A percentile compares a stretch with the other conserved stretches of the same genome.
Conservation (phyloP, 495 filamentous ascomycete genomes). For the Parachaetomium inaequale region DNA sequence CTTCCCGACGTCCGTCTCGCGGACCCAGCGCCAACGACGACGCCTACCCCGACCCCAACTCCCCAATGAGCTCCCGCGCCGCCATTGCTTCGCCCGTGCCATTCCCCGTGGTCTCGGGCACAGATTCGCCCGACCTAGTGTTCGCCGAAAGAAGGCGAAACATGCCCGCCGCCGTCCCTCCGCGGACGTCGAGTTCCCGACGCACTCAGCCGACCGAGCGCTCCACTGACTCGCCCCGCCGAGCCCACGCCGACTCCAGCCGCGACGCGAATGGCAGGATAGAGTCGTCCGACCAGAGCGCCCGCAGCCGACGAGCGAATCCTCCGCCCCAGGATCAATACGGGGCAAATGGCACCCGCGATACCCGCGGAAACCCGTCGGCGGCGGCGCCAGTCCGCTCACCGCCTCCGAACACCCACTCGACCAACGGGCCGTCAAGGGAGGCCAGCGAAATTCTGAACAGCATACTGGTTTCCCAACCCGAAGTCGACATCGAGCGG, state of each 20-base stretch:
- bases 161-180: slow-evolving; percentile 52
- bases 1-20: slow-evolving; percentile 46
- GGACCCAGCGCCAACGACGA: slow-evolving; percentile 57
- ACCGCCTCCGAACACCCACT: slow-evolving; percentile 30
- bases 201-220: slow-evolving; percentile 44
- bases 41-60: slow-evolving; percentile 38
- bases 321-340: slow-evolving; percentile 40
- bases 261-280: slow-evolving; percentile 32
- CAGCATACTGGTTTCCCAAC: slow-evolving; percentile 73
- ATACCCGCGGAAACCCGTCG: slow-evolving; percentile 46
- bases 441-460: slow-evolving; percentile 72
- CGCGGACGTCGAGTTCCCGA: slow-evolving; percentile 55
- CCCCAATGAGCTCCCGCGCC: slow-evolving; percentile 48
- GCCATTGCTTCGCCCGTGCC: slow-evolving; percentile 46
- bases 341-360: slow-evolving; percentile 43
- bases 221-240: slow-evolving; percentile 38
- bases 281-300: slow-evolving; percentile 39
- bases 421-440: slow-evolving; percentile 51
- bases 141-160: slow-evolving; percentile 38
- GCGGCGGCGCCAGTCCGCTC: slow-evolving; percentile 41
- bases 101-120: slow-evolving; percentile 43
- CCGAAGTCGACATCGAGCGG: slow-evolving; percentile 70
- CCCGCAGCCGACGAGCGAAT: slow-evolving; percentile 49
- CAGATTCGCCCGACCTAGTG: slow-evolving; percentile 38
- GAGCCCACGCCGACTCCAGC: slow-evolving; percentile 36